Percentiles rank a stretch among this genome's conserved stretches.
Evolutionary conservation across 768 basidiomycete species (phyloP).

Genomic region (Lentinula lateritia): DNA sequence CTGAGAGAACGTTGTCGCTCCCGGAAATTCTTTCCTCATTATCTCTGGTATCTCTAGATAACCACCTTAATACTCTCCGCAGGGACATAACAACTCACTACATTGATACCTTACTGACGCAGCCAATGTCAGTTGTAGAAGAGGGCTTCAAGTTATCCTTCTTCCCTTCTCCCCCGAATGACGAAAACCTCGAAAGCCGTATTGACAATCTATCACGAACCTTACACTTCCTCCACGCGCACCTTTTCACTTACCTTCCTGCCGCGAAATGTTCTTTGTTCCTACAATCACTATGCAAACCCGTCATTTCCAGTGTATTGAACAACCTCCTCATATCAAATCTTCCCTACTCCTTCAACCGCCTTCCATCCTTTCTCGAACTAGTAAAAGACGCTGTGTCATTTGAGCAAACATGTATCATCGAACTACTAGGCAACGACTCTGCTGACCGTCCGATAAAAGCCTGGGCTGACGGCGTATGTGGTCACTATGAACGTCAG

Average conservation of each 20-base stretch:
- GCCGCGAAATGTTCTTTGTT: conserved; percentile 38
- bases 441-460: conserved; percentile 48
- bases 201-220: conserved; percentile 52
- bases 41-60: conserved; percentile 45
- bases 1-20: conserved; percentile 44
- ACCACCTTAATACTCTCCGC: conserved; percentile 54
- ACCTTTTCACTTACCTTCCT: conserved; percentile 57
- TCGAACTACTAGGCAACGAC: conserved; percentile 44
- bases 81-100: conserved; percentile 59
- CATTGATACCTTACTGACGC: conserved; percentile 52
- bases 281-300: conserved; percentile 52
- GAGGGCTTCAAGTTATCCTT: conserved; percentile 44
- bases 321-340: conserved; percentile 61
- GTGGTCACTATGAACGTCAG: conserved; percentile 74
- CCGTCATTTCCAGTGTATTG: conserved; percentile 55
- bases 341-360: conserved; percentile 60
- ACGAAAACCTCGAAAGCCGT: conserved; percentile 29
- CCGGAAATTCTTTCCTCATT: conserved; percentile 55
- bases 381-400: conserved; percentile 51
- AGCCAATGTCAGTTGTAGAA: conserved; percentile 38
- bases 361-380: conserved; percentile 57
- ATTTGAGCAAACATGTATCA: conserved; percentile 58
- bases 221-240: conserved; percentile 56
- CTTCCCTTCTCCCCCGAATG: conserved; percentile 38
- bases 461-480: conserved; percentile 63